phyloP scores from a whole-genome alignment of 345 rosid genomes.

The Linum usitatissimum region DNA sequence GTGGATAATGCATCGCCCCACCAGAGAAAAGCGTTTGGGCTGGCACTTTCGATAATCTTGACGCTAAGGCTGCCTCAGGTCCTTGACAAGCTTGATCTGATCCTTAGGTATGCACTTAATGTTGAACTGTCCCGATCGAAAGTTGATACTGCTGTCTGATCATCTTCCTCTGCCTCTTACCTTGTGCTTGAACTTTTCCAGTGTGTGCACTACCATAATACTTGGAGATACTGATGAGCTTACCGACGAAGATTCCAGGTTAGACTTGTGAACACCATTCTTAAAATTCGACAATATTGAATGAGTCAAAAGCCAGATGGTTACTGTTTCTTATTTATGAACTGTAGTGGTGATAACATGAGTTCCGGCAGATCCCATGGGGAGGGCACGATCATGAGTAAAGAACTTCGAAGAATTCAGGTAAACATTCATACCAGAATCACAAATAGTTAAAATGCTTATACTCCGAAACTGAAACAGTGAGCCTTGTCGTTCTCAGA shows the following conservation, averaged over 20 bases:
- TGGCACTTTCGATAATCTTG: conserved; percentile 82
- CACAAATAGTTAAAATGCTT: not conserved
- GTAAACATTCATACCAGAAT: conserved; percentile 21
- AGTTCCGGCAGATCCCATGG: conserved; percentile 54
- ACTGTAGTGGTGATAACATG: conserved; percentile 51
- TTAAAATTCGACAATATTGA: not conserved
- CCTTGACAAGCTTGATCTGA: conserved; percentile 82
- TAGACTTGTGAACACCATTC: conserved; percentile 2
- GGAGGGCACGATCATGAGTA: conserved; percentile 54
- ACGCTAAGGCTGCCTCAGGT: conserved; percentile 89
- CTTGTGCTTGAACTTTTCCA: conserved; percentile 17
- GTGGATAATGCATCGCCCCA: conserved; percentile 60
- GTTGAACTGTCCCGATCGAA: conserved; percentile 3
- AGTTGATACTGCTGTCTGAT: not conserved
- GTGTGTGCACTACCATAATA: conserved; percentile 76
- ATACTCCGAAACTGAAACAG: not conserved
- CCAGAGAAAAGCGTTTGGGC: conserved; percentile 68
- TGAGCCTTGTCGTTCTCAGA: conserved; percentile 27
- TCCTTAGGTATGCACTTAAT: conserved; percentile 48
- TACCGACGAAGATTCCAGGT: conserved; percentile 84
- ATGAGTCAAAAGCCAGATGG: not conserved
- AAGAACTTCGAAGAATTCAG: conserved; percentile 79
- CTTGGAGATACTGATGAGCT: conserved; percentile 62
- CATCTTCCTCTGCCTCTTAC: conserved; percentile 8
- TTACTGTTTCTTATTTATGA: conserved; percentile 7